Base-by-base conservation (phyloP, 345 rosid species). In the Lepidium aucheri region DNA sequence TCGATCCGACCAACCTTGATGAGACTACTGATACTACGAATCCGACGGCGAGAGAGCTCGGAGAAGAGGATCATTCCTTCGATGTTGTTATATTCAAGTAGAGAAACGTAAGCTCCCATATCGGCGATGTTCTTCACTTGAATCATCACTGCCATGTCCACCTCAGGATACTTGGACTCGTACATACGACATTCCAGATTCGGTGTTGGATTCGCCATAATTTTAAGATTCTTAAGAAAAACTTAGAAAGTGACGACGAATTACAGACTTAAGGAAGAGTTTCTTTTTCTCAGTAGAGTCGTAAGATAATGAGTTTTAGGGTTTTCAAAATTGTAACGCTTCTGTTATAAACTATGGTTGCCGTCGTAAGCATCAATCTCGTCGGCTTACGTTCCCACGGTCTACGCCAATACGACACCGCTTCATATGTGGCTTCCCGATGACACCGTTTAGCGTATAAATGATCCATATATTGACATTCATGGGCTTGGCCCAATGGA, bases 121-220 rank as follows among this genome's bases (percentile, higher is more conserved):
- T 91, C 96, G 49, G 95, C 95, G 72, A 91, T 86, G 78, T 74
- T 89, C 75, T 86, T 89, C 64, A 91, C 96, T 68, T 88, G 98
- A 22, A 91, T 88, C 98, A 91, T 91, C 73, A 91, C 98, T 33
- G 96, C 95, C 96, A 85, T 89, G 70, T 84, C 98, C 39, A 91
- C 95, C 71, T 89, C 95, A 13, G 98, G 98, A 60, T 89, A 91
- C 79, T 59, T 77, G 5, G 94, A 67, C 70, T 89, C 98, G 82
- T 91, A 91, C 95, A 86, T 91, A 22, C 98, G 84, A 74, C 98
- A 91, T 65, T 89, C 98, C 14, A 91, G 84, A 76, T 85, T 91
- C 34, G 91, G 93, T 2, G 78, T 14, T 34, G 77, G 70, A 22
- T 57, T 69, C 65, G 84, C 90, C 90, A 80, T 83, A 67, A 41